A percentile compares a stretch with the other conserved stretches of the same genome.
These are phyloP conservation scores for Paraphoma chrysanthemicola DNA, from an alignment of 2,329 filamentous ascomycete genomes.

Conservation along the genomic window DNA sequence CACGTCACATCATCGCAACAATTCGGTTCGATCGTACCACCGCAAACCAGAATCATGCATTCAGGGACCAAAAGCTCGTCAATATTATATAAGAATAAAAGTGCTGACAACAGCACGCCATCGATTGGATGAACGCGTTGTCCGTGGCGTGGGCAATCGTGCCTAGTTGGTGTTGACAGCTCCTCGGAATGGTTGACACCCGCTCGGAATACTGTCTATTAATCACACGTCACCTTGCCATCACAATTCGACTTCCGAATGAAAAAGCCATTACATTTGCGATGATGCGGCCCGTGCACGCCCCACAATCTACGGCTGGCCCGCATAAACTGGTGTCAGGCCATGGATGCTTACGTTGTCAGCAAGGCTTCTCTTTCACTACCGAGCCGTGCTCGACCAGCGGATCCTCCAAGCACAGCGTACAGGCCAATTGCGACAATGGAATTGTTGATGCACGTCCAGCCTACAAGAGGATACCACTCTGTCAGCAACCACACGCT, in stretches of 20 bases:
- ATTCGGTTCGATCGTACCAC: background rate
- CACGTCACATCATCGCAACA: background rate
- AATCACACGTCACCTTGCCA: background rate
- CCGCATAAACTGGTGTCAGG: too few species aligned
- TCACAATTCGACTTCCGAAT: background rate
- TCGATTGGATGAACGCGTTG: background rate
- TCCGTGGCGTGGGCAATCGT: background rate
- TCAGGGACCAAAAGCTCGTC: background rate
- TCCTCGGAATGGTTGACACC: background rate
- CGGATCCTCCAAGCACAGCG: background rate
- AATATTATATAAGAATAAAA: too few species aligned
- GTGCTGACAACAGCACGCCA: too few species aligned
- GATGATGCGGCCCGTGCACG: background rate
- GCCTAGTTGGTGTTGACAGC: background rate
- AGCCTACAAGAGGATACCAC: conserved; percentile 8
- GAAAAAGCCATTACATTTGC: background rate
- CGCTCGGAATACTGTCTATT: background rate
- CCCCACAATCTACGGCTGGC: background rate
- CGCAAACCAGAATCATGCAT: background rate
- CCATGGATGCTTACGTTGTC: background rate
- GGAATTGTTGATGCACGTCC: conserved; percentile 4
- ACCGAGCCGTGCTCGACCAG: background rate
- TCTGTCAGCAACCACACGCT: background rate
- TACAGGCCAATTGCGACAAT: conserved; percentile 3
- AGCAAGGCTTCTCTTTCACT: background rate